Percentiles rank a stretch among this genome's conserved stretches.
Conservation (phyloP, 345 rosid species). For the Citrus trifoliata region DNA sequence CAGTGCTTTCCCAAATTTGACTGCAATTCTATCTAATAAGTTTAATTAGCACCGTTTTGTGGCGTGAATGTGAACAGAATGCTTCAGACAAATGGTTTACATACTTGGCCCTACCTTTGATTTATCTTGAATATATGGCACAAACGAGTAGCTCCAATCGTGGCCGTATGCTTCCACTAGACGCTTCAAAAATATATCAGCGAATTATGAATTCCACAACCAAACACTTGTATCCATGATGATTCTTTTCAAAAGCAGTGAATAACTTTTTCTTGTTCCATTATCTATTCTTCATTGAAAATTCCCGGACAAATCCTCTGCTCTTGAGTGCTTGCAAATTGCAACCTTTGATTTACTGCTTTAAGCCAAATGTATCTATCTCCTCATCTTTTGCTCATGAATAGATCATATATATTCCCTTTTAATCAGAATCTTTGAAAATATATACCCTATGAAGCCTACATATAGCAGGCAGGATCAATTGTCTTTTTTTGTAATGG, state of each 20-base stretch:
- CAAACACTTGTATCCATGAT: not conserved
- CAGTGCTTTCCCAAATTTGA: too few species aligned
- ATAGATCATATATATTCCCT: not conserved
- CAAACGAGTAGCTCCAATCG: not conserved
- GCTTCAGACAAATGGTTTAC: not conserved
- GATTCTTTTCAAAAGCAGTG: not conserved
- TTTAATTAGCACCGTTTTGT: not conserved
- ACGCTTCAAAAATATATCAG: not conserved
- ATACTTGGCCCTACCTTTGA: not conserved
- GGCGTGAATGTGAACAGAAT: not conserved
- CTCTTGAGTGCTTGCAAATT: not conserved
- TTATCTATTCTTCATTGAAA: not conserved
- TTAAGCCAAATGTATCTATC: not conserved
- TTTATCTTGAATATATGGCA: not conserved
- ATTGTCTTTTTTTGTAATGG: not conserved
- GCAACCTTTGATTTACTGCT: not conserved
- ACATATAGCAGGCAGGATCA: not conserved
- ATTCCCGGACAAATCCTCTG: not conserved
- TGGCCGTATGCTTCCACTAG: conserved; percentile 14
- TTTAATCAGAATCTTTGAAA: not conserved
- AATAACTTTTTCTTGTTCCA: not conserved
- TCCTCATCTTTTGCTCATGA: not conserved
- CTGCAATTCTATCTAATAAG: not conserved
- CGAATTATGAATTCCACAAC: not conserved
- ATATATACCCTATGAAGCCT: not conserved